Conservation (phyloP, 768 basidiomycete species). For the Panellus pusillus region DNA sequence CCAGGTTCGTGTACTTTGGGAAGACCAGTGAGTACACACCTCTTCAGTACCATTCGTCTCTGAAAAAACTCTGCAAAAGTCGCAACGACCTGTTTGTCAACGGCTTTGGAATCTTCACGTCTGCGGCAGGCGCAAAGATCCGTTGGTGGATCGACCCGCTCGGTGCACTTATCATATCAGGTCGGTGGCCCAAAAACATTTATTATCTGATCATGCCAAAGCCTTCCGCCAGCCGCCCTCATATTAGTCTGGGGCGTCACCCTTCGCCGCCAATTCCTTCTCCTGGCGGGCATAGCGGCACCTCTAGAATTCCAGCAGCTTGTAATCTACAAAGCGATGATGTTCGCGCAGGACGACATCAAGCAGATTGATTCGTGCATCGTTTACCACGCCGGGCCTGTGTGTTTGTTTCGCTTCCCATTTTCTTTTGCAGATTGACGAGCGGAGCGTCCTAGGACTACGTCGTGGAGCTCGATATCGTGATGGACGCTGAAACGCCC, state of each 20-base stretch:
- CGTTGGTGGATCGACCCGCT: constrained; percentile 50
- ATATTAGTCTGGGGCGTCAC: constrained; percentile 52
- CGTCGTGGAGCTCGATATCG: constrained; percentile 66
- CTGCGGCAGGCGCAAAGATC: constrained; percentile 44
- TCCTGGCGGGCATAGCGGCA: constrained; percentile 64
- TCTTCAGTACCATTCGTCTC: background rate
- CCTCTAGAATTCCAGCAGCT: constrained; percentile 60
- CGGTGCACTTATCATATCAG: constrained; percentile 43
- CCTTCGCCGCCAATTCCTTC: constrained; percentile 51
- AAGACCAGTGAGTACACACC: constrained; percentile 37
- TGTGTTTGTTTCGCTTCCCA: background rate
- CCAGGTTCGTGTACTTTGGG: constrained; percentile 64
- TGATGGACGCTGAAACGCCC: constrained; percentile 59
- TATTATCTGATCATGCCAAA: background rate
- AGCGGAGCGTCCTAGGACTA: constrained; percentile 36
- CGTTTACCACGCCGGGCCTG: constrained; percentile 52
- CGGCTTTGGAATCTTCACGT: constrained; percentile 45
- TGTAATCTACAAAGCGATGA: constrained; percentile 64
- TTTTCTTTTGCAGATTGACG: background rate
- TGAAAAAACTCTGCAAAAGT: background rate
- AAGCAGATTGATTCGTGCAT: constrained; percentile 59
- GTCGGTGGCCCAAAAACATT: background rate
- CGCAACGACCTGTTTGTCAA: constrained; percentile 49
- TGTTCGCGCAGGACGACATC: constrained; percentile 54
- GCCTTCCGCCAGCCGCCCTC: constrained; percentile 41